Percentiles rank a stretch among this genome's conserved stretches.
Evolutionary conservation across 768 basidiomycete genomes (phyloP).

Genomic region (Chalciporus sphaerocephalus): DNA sequence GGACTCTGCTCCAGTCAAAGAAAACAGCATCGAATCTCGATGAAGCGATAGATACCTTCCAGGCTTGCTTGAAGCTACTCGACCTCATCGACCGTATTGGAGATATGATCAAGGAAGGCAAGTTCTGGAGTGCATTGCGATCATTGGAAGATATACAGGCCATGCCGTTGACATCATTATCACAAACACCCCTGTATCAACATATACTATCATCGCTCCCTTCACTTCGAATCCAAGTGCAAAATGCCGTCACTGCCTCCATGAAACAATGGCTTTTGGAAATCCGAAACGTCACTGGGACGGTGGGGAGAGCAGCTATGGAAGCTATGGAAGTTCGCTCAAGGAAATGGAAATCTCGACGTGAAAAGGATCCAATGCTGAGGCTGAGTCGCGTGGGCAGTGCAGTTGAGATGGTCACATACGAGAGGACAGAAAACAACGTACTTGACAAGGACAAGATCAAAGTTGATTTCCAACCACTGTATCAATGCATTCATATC

Average conservation of each 20-base stretch:
- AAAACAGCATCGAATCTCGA: constrained; percentile 93
- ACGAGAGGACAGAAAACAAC: constrained; percentile 95
- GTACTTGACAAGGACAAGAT: constrained; percentile 88
- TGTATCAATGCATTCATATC: constrained; percentile 97
- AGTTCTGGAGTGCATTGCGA: constrained; percentile 95
- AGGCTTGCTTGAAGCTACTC: constrained; percentile 86
- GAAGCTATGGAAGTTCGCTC: constrained; percentile 86
- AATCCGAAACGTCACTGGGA: constrained; percentile 81
- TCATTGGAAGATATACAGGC: constrained; percentile 93
- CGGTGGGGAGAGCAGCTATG: constrained; percentile 81
- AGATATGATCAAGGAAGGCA: constrained; percentile 88
- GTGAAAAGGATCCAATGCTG: constrained; percentile 81
- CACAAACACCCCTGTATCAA: constrained; percentile 89
- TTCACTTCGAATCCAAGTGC: constrained; percentile 82
- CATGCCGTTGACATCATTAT: constrained; percentile 84
- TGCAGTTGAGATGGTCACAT: constrained; percentile 85
- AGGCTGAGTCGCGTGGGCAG: constrained; percentile 79
- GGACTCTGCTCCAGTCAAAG: constrained; percentile 80
- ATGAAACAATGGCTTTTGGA: constrained; percentile 97
- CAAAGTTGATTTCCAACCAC: constrained; percentile 87
- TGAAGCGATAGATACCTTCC: constrained; percentile 93
- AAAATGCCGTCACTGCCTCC: constrained; percentile 89
- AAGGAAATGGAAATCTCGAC: constrained; percentile 74
- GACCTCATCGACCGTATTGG: constrained; percentile 91
- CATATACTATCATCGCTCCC: constrained; percentile 90